phyloP scores from a whole-genome alignment of 352 stramenopile genomes.

The Phytophthora sp. region DNA sequence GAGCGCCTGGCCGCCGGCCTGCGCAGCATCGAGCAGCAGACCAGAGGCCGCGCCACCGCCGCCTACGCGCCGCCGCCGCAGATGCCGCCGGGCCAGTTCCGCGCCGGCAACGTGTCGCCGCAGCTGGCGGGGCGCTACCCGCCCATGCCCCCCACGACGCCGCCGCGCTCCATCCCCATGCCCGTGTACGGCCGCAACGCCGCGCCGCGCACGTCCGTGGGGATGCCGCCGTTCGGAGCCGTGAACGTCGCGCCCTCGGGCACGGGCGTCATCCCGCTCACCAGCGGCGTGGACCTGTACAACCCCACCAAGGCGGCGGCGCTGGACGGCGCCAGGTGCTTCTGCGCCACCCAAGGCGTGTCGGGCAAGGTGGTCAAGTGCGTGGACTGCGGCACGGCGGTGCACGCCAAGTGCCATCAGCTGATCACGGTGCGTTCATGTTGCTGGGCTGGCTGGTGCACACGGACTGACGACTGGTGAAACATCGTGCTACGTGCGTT shows the following conservation, averaged over 20 bases:
- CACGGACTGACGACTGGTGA: background rate
- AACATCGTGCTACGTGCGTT: slow-evolving; percentile 5
- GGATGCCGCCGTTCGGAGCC: slow-evolving; percentile 7
- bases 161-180: slow-evolving; percentile 19
- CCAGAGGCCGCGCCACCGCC: slow-evolving; percentile 11
- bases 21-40: slow-evolving; percentile 59
- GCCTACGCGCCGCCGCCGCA: background rate
- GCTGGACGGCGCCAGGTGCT: slow-evolving; percentile 61
- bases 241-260: background rate
- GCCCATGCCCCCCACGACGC: slow-evolving; percentile 8
- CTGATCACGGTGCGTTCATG: slow-evolving; percentile 48
- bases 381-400: slow-evolving; percentile 48
- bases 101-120: background rate
- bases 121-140: slow-evolving; percentile 4
- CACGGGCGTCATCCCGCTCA: slow-evolving; percentile 25
- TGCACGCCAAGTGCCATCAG: slow-evolving; percentile 85
- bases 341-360: slow-evolving; percentile 45
- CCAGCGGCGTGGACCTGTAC: slow-evolving; percentile 45
- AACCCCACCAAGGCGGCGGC: slow-evolving; percentile 32
- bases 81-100: slow-evolving; percentile 2
- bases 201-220: background rate
- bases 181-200: slow-evolving; percentile 17
- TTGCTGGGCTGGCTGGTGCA: background rate
- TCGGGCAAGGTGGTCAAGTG: slow-evolving; percentile 60
- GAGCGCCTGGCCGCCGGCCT: slow-evolving; percentile 53